Percentiles rank a stretch among this genome's conserved stretches.
Evolutionary conservation across 192 early-diverging fungal genomes (phyloP).

Genomic region (Coemansia sp.): DNA sequence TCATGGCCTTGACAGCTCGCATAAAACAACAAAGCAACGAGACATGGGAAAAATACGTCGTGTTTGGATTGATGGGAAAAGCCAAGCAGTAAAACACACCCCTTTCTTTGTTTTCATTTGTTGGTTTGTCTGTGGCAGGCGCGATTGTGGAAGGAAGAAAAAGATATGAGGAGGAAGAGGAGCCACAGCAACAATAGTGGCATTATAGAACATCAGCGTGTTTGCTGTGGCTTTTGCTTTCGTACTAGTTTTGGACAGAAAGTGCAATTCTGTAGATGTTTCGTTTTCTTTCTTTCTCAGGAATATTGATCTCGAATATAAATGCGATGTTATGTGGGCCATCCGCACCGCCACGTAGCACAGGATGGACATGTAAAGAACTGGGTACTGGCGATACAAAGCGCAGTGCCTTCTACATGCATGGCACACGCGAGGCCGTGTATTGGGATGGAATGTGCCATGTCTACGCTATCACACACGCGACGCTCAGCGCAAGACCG

Average conservation of each 20-base stretch:
- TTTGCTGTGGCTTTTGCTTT: too few relatives aligned
- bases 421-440: neutral
- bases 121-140: conserved; percentile 1
- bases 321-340: neutral
- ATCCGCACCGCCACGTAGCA: neutral
- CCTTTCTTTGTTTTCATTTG: conserved; percentile 15
- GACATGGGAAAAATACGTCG: neutral
- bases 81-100: conserved; percentile 10
- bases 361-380: neutral
- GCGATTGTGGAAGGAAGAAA: neutral
- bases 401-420: neutral
- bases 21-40: conserved; percentile 2
- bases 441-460: neutral
- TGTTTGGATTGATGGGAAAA: conserved; percentile 18
- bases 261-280: too few relatives aligned
- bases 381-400: neutral
- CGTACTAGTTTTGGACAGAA: too few relatives aligned
- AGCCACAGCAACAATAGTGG: too few relatives aligned
- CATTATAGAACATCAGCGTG: too few relatives aligned
- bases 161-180: too few relatives aligned
- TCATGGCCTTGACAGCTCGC: too few relatives aligned
- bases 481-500: conserved; percentile 12
- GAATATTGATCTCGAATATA: neutral
- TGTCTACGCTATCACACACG: conserved; percentile 16
- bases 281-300: neutral